A percentile compares a stretch with the other conserved stretches of the same genome.
phyloP scores from a whole-genome alignment of 768 basidiomycete genomes.

The Podaxis sp. region DNA sequence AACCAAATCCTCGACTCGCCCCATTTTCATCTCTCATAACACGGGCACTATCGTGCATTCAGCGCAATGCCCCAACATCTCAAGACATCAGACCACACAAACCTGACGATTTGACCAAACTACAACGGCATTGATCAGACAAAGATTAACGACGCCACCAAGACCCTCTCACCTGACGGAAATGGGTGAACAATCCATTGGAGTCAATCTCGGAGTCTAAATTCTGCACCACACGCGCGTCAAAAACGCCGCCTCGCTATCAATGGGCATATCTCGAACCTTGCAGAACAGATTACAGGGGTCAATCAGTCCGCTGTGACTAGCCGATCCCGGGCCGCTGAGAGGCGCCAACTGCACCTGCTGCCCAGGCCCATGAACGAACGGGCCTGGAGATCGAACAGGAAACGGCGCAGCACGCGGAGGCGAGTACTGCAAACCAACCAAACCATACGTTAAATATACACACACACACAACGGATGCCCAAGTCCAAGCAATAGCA shows the following conservation, averaged over 20 bases:
- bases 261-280: constrained; percentile 35
- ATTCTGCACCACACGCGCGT: constrained; percentile 49
- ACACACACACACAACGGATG: constrained; percentile 20
- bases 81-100: not conserved
- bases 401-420: constrained; percentile 54
- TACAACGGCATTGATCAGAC: constrained; percentile 27
- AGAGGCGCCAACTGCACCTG: constrained; percentile 83
- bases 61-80: not conserved
- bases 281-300: constrained; percentile 92
- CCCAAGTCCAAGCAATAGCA: constrained; percentile 2
- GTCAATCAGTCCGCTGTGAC: constrained; percentile 86
- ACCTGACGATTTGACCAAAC: constrained; percentile 92
- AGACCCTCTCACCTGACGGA: constrained; percentile 59
- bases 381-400: constrained; percentile 46
- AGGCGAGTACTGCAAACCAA: constrained; percentile 11
- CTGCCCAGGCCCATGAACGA: constrained; percentile 86
- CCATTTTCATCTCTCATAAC: constrained; percentile 88
- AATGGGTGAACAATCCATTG: constrained; percentile 79
- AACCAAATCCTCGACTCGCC: constrained; percentile 86
- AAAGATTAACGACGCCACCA: constrained; percentile 11
- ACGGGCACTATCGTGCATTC: constrained; percentile 58
- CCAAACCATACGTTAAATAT: constrained; percentile 59
- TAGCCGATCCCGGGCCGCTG: constrained; percentile 71
- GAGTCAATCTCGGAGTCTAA: constrained; percentile 84
- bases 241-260: not conserved